Base-by-base conservation (phyloP, 805 yeast genomes). In the Candida glaebosa region DNA sequence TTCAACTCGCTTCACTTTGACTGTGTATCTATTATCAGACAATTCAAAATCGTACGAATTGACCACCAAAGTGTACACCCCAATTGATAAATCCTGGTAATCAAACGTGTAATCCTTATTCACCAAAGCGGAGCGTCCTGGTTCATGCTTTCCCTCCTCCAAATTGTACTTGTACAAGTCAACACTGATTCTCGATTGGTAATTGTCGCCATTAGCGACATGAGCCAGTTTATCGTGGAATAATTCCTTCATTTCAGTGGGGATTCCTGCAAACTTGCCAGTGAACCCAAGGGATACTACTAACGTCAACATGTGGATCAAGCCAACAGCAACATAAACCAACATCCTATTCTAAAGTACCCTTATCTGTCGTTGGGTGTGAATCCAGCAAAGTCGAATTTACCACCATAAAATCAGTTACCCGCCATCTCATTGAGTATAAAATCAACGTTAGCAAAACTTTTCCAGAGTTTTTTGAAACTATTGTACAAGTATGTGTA, bases 401-500 rank as follows among this genome's bases (percentile, higher is more conserved):
- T 28, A 28, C 31, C 31, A 10, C 16, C 31, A 10, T 12, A 28
- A 28, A 28, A 28, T 5, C 5, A 57, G 57, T 57, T 57, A 61
- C 64, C 62, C 61, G 56, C 46, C 47, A 32, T 12, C 10, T 7
- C 31, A 24, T 28, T 32, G 15, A 31, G 45, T 52, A 52, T 43
- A 40, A 43, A 45, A 24, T 33, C 22, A 31, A 4, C 31, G 14
- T 33, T 25, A 15, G 31, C 14, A 16, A n/a, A 36, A 16, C 37
- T 24, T 25, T 36, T 30, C 22, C 6, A 9, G 25, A 20, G 12
- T 37, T 34, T 37, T 39, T 55, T 40, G 39, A 54, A 69, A 44
- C 48, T 62, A 66, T 68, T 68, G 71, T 69, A 67, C 72, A 47
- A 52, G 75, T 53, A 67, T 67, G 70, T 59, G 73, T 70, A 70